Percentiles rank a stretch among this genome's conserved stretches.
Conservation (phyloP, 345 rosid genomes). For the Barbarea vulgaris region DNA sequence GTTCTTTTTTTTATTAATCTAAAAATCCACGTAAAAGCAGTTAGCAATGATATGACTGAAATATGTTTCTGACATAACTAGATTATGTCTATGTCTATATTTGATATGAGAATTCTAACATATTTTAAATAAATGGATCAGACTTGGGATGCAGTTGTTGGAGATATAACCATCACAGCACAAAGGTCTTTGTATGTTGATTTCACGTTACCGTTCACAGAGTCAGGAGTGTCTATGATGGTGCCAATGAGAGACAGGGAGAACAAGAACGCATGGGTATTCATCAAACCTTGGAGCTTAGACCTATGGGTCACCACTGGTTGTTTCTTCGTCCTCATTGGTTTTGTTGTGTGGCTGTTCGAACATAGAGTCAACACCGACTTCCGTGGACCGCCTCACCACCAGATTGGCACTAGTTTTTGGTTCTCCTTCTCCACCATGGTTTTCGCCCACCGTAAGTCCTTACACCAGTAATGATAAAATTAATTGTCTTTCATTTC, state of each 20-base stretch:
- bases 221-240: conserved; percentile 72
- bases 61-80: neutral
- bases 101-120: neutral
- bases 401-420: conserved; percentile 41
- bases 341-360: conserved; percentile 67
- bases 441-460: conserved; percentile 41
- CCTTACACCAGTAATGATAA: neutral
- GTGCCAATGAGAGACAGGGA: conserved; percentile 51
- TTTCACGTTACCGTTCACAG: conserved; percentile 69
- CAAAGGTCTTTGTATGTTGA: conserved; percentile 57
- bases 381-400: conserved; percentile 50
- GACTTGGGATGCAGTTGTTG: conserved; percentile 61
- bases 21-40: neutral
- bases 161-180: conserved; percentile 60
- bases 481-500: neutral
- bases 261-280: conserved; percentile 60
- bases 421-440: conserved; percentile 46
- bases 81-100: too few relatives aligned
- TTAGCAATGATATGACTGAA: neutral
- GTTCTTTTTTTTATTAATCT: neutral
- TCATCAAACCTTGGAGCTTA: conserved; percentile 65
- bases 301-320: conserved; percentile 64
- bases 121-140: conserved; percentile 19
- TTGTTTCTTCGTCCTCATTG: conserved; percentile 59
- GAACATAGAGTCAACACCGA: conserved; percentile 70